Evolutionary conservation across 192 early-diverging fungal genomes (phyloP).

Genomic region (Gamsiella multidivaricata): DNA sequence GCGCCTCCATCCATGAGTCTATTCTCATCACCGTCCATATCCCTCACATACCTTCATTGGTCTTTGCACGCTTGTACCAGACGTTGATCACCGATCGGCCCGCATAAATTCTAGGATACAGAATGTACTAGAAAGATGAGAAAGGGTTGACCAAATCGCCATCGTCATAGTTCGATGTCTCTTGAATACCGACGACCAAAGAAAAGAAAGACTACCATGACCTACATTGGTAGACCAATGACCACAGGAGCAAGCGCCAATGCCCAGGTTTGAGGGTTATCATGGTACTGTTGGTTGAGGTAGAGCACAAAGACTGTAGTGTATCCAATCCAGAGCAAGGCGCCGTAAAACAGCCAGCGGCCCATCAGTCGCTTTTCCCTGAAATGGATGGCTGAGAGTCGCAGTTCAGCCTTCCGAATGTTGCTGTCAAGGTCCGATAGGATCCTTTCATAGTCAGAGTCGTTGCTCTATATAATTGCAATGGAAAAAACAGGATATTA

Average conservation of each 20-base stretch:
- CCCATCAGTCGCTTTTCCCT: constrained; percentile 65
- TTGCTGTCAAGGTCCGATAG: constrained; percentile 75
- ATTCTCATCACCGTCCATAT: no score
- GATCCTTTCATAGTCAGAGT: constrained; percentile 61
- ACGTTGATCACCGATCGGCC: constrained; percentile 55
- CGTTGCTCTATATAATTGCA: constrained; percentile 33
- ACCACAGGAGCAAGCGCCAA: constrained; percentile 58
- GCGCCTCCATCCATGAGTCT: neutral
- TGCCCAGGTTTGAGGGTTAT: constrained; percentile 59
- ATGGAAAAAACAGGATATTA: constrained; percentile 1
- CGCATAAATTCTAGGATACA: constrained; percentile 52
- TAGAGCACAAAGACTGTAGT: constrained; percentile 63
- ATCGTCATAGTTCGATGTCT: neutral
- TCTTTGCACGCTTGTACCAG: constrained; percentile 62
- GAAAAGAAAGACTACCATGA: constrained; percentile 2
- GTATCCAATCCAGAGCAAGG: constrained; percentile 65
- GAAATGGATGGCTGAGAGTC: constrained; percentile 74
- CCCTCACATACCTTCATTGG: constrained; percentile 58
- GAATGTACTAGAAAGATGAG: neutral
- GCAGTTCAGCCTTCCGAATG: constrained; percentile 69
- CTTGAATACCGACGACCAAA: neutral
- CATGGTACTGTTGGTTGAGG: constrained; percentile 54
- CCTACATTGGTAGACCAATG: constrained; percentile 57
- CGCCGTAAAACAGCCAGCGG: constrained; percentile 69
- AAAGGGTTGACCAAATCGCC: constrained; percentile 3